These are phyloP conservation scores for Kodamaea anthophila DNA, from an alignment of 1,139 yeast genomes.

Conservation along the genomic window DNA sequence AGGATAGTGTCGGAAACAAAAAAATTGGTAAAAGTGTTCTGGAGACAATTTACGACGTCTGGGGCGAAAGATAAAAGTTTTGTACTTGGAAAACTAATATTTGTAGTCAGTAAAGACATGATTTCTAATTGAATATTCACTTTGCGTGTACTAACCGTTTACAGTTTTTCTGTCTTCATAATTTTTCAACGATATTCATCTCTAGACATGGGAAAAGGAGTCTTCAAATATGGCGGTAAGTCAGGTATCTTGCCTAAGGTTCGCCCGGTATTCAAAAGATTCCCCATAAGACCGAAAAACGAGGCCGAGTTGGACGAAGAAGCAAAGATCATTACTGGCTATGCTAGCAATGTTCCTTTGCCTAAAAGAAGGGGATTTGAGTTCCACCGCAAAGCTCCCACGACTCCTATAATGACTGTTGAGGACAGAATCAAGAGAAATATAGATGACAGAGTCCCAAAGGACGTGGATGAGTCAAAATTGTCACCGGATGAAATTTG, in stretches of 20 bases:
- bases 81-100: too few relatives aligned
- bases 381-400: conserved; percentile 36
- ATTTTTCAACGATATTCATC: conserved; percentile 4
- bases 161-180: conserved; percentile 1
- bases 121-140: neutral
- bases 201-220: conserved; percentile 42
- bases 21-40: conserved; percentile 57
- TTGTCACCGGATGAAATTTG: conserved; percentile 47
- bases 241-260: conserved; percentile 80
- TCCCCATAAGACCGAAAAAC: conserved; percentile 51
- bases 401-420: conserved; percentile 52
- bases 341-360: conserved; percentile 67
- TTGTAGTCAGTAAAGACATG: too few relatives aligned
- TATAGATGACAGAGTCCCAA: conserved; percentile 38
- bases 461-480: conserved; percentile 26
- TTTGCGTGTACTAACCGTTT: neutral
- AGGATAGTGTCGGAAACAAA: conserved; percentile 52
- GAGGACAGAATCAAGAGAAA: conserved; percentile 50
- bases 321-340: conserved; percentile 53
- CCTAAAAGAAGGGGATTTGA: conserved; percentile 56
- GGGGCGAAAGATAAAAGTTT: conserved; percentile 42
- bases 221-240: conserved; percentile 53
- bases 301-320: conserved; percentile 31
- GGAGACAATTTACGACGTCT: conserved; percentile 52
- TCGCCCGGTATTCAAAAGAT: conserved; percentile 60